Base-by-base conservation (phyloP, 2,329 filamentous ascomycete species). In the Didymella glomerata region DNA sequence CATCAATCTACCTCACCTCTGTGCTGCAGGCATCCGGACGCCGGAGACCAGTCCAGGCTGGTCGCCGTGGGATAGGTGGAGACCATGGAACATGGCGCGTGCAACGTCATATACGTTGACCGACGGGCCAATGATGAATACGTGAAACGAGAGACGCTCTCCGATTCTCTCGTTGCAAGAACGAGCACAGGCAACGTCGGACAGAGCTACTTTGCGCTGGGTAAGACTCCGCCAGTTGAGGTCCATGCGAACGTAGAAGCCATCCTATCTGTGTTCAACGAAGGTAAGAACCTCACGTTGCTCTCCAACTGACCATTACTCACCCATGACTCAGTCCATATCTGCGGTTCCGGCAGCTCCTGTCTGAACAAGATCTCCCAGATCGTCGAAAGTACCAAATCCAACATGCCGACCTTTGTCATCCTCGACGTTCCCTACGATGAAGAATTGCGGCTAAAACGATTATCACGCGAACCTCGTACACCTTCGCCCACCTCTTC, bases 91-190 rank as follows among this genome's bases (percentile, higher is more conserved):
- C 76, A 78, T 76, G 77, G 77, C 67, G 73, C 76, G 57, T 80
- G 78, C 71, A 79, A 79, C 68, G 73, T 80, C 50, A 77, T 80
- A 60, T 80, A 80, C 71, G 70, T 79, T 62, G 77, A 80, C 67
- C 74, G 78, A 48, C 75, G 77, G 53, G 77, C 77, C 59, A 73
- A 77, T 63, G 76, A 78, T 59, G 76, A 77, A 63, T 69, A 76
- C 62, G 76, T 79, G 41, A 71, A 71, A 41, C 70, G 72, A 55
- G 75, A 78, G 54, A 71, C 70, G 49, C 65, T 77, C 61, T 73
- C 73, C 48, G 69, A 67, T 49, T 76, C 73, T 20, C 66, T 75
- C 18, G 72, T 69, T 27, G 73, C 72, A 25, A 62, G 71, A 40
- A 74, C 69, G 7, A 75, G 65, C 60, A 74, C 71, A 4, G 72